phyloP scores from a whole-genome alignment of 352 stramenopile species.

The Phytophthora agathidicida region DNA sequence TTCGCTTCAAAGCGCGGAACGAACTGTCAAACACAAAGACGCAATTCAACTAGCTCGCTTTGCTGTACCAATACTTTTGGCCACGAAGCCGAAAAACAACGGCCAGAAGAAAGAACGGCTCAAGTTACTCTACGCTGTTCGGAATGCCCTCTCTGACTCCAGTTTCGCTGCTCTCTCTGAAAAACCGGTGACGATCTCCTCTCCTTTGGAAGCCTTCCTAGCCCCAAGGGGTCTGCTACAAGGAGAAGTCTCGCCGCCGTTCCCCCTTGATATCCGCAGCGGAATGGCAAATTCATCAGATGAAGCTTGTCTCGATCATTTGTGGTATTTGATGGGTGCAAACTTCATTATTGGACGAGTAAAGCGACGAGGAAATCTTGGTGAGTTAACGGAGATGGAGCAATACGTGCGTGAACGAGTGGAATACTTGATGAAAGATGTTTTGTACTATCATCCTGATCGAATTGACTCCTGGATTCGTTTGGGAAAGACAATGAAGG shows the following conservation, averaged over 20 bases:
- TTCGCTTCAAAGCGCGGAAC: conserved; percentile 34
- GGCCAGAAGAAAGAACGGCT: conserved; percentile 78
- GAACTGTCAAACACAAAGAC: conserved; percentile 28
- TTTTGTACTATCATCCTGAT: conserved; percentile 62
- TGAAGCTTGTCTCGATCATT: conserved; percentile 50
- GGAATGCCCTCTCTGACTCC: conserved; percentile 43
- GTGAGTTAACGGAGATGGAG: conserved; percentile 69
- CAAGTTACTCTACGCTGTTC: conserved; percentile 66
- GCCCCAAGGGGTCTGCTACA: conserved; percentile 44
- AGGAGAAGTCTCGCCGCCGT: conserved; percentile 20
- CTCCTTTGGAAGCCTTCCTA: conserved; percentile 38
- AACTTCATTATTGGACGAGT: conserved; percentile 74
- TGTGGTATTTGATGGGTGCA: conserved; percentile 77
- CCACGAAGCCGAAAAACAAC: conserved; percentile 63
- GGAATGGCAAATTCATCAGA: conserved; percentile 8
- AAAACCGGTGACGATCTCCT: conserved; percentile 14
- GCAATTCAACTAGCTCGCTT: conserved; percentile 52
- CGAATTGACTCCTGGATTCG: conserved; percentile 73
- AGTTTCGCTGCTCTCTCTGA: conserved; percentile 22
- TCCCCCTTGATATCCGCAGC: conserved; percentile 5
- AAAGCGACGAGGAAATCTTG: conserved; percentile 60
- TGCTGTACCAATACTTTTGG: conserved; percentile 63
- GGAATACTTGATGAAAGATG: conserved; percentile 64
- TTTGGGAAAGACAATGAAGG: conserved; percentile 70
- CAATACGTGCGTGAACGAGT: conserved; percentile 57